These are phyloP conservation scores for Cyclotella sp. DNA, from an alignment of 108 stramenopile genomes.

Conservation along the genomic window DNA sequence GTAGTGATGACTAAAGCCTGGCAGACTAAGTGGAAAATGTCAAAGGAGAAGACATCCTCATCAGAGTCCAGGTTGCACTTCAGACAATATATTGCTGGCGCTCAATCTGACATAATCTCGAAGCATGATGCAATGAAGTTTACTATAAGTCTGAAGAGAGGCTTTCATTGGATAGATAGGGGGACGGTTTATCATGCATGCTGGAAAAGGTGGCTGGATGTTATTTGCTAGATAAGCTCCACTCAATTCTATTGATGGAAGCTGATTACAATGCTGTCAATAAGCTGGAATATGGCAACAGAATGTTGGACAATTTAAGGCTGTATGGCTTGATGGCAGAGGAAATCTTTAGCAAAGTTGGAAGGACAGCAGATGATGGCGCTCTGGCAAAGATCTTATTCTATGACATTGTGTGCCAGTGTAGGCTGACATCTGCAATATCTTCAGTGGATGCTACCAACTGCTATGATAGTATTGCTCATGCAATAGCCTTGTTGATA, in stretches of 20 bases:
- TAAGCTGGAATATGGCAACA: conserved; percentile 6
- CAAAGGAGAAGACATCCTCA: conserved; percentile 16
- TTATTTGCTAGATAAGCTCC: conserved; percentile 4
- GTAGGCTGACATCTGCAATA: background rate
- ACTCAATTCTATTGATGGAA: conserved; percentile 32
- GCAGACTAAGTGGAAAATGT: background rate
- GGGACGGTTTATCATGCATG: conserved; percentile 10
- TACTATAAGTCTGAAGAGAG: background rate
- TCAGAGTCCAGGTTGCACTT: conserved; percentile 17
- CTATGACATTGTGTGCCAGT: conserved; percentile 3
- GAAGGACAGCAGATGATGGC: conserved; percentile 19
- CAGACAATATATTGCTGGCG: conserved; percentile 7
- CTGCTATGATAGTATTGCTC: conserved; percentile 21
- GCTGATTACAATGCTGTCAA: conserved; percentile 25
- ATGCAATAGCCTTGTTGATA: conserved; percentile 14
- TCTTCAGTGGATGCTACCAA: conserved; percentile 20
- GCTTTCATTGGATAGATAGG: conserved; percentile 7
- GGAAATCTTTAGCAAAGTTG: conserved; percentile 26
- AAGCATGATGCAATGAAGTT: conserved; percentile 21
- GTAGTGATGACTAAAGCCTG: background rate
- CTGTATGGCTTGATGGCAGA: conserved; percentile 10
- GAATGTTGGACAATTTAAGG: conserved; percentile 27
- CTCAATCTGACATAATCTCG: background rate
- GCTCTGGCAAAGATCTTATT: conserved; percentile 10
- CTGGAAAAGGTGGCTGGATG: conserved; percentile 9